Conservation (phyloP, 73 alveolate genomes). For the Tetrahymena malaccensis region DNA sequence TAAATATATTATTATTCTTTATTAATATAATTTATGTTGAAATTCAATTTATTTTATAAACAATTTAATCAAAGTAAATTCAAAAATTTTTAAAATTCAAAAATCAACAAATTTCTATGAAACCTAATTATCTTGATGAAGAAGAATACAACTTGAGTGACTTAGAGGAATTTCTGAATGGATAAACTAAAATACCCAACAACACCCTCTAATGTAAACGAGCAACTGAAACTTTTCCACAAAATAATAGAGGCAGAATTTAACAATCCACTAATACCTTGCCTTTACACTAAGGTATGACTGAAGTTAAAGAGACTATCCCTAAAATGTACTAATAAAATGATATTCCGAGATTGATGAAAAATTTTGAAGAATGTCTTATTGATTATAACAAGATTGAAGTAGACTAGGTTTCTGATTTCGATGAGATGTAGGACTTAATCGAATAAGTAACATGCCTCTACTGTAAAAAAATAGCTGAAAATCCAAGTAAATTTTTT, state of each 20-base stretch:
- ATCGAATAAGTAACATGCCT: not conserved
- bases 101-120: not conserved
- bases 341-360: not conserved
- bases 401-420: not conserved
- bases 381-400: not conserved
- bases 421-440: not conserved
- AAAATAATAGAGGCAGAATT: too few species aligned
- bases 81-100: not conserved
- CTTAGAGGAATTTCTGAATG: not conserved
- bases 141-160: not conserved
- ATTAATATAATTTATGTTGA: too few species aligned
- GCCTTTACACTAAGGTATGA: too few species aligned
- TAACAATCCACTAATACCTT: too few species aligned
- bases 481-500: not conserved
- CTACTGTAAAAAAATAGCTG: not conserved
- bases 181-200: too few species aligned
- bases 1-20: too few species aligned
- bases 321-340: too few species aligned
- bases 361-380: not conserved
- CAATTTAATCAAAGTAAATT: too few species aligned
- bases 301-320: too few species aligned
- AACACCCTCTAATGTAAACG: not conserved
- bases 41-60: too few species aligned
- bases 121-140: not conserved
- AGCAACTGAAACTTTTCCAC: not conserved